These are phyloP conservation scores for Nannochloris sp. DNA, from an alignment of 139 green algal genomes.

Conservation along the genomic window DNA sequence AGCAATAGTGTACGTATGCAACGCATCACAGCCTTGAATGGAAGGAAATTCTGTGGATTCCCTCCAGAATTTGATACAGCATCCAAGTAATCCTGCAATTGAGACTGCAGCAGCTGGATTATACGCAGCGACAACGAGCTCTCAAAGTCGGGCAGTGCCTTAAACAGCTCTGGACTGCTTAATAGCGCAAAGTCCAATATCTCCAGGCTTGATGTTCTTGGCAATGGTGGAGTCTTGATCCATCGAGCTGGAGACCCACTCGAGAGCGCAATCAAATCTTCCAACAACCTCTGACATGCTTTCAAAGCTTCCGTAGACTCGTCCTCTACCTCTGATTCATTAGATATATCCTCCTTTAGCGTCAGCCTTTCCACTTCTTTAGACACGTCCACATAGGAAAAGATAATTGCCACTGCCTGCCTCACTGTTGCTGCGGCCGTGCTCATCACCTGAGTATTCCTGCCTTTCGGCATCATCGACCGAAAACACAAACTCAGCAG, in stretches of 20 bases:
- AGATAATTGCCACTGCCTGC: constrained; percentile 71
- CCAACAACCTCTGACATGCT: constrained; percentile 50
- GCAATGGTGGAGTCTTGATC: constrained; percentile 48
- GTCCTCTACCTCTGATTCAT: neutral
- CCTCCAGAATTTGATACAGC: constrained; percentile 29
- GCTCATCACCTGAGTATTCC: constrained; percentile 51
- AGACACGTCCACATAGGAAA: constrained; percentile 49
- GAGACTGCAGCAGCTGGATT: constrained; percentile 30
- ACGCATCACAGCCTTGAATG: constrained; percentile 43
- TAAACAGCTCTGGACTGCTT: constrained; percentile 49
- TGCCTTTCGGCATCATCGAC: constrained; percentile 26
- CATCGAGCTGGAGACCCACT: constrained; percentile 31
- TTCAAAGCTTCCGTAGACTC: neutral
- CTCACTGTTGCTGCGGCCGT: constrained; percentile 67
- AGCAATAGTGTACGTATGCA: constrained; percentile 41
- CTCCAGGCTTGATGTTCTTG: constrained; percentile 59
- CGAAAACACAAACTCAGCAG: constrained; percentile 58
- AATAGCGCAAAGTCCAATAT: constrained; percentile 70
- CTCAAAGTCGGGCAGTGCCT: constrained; percentile 19
- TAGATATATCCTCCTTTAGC: neutral
- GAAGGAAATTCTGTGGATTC: constrained; percentile 24
- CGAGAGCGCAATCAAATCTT: constrained; percentile 47
- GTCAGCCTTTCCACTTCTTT: constrained; percentile 15
- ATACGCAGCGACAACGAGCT: constrained; percentile 29
- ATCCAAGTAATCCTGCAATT: constrained; percentile 47